Evolutionary conservation across 2,329 filamentous ascomycete genomes (phyloP).

Genomic region (Colletotrichum graminicola): DNA sequence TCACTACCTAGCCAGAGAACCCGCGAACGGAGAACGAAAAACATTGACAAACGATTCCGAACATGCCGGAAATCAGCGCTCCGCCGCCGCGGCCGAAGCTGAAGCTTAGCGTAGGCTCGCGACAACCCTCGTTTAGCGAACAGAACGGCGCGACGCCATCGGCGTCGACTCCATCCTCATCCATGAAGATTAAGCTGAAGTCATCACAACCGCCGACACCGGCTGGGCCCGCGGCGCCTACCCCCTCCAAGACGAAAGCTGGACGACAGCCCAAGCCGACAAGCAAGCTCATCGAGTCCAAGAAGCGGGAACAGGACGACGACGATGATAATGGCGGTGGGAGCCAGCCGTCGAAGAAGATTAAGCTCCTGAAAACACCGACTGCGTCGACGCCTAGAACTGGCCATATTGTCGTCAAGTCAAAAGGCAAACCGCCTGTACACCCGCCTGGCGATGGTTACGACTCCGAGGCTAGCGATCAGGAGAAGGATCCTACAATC

Average conservation of each 20-base stretch:
- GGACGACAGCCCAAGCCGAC: conserved; percentile 71
- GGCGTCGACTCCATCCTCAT: conserved; percentile 41
- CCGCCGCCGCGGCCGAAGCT: conserved; percentile 45
- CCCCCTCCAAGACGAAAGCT: conserved; percentile 67
- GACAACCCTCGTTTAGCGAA: conserved; percentile 42
- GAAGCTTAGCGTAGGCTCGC: conserved; percentile 45
- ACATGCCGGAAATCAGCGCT: conserved; percentile 42
- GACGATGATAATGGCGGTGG: conserved; percentile 58
- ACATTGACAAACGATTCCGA: neutral
- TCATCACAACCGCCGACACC: conserved; percentile 56
- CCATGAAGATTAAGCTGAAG: conserved; percentile 56
- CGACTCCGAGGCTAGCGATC: conserved; percentile 94
- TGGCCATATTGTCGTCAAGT: conserved; percentile 64
- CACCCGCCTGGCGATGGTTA: conserved; percentile 89
- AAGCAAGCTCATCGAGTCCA: conserved; percentile 67
- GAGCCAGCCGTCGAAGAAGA: conserved; percentile 61
- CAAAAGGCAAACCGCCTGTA: conserved; percentile 75
- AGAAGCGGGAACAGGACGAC: conserved; percentile 71
- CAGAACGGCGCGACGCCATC: conserved; percentile 41
- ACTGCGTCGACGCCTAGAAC: conserved; percentile 46
- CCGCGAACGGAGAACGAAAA: neutral
- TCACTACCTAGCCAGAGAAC: neutral
- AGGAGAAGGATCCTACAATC: conserved; percentile 86
- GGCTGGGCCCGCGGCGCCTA: conserved; percentile 46
- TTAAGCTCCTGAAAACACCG: conserved; percentile 62